Base-by-base conservation (phyloP, 1,284 basidiomycete species). In the Cryptococcus neoformans region DNA sequence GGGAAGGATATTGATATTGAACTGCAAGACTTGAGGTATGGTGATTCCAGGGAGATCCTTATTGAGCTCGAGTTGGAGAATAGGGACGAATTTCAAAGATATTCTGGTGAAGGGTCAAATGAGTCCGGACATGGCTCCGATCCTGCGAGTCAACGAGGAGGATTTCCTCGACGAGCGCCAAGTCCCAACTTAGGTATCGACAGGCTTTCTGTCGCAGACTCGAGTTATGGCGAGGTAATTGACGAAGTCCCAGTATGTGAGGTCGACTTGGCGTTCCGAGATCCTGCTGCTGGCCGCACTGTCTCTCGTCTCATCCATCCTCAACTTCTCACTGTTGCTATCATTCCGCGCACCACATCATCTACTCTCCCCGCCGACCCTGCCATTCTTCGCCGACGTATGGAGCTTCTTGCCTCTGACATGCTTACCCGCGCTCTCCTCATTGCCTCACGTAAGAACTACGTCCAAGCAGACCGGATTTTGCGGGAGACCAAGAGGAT, bases 1-100 rank as follows among this genome's bases (percentile, higher is more conserved):
- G 95, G 95, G 28, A 87, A 90, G 69, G 87, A 97, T 68, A 91
- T 95, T 41, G 94, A 98, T 73, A 85, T 99, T 54, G 92, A 97
- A 65, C 82, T 99, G n/a, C 89, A 90, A 44, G 92, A 96, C 75
- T 79, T 97, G 67, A 82, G 90, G 54, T 93, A 90, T 69, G 92
- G 92, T 39, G 92, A 96, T 80, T 83, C 85, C 65, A 89, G 92
- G 75, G 93, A 97, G 81, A 90, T 97, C 84, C 81, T 97, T 21
- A 84, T 97, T 58, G 93, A 97, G 78, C 83, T 96, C 48, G 93
- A 97, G 77, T 82, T 94, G 55, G 87, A 92, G 8, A 21, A 35
- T 12, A 14, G 16, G 1, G 39, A 44, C 5, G 16, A 44, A 0
- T 54, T 50, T 16, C 51, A 53, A 36, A 46, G 56, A 48, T 57